Conservation (phyloP, 2,329 filamentous ascomycete genomes). For the Macrophomina phaseolina region DNA sequence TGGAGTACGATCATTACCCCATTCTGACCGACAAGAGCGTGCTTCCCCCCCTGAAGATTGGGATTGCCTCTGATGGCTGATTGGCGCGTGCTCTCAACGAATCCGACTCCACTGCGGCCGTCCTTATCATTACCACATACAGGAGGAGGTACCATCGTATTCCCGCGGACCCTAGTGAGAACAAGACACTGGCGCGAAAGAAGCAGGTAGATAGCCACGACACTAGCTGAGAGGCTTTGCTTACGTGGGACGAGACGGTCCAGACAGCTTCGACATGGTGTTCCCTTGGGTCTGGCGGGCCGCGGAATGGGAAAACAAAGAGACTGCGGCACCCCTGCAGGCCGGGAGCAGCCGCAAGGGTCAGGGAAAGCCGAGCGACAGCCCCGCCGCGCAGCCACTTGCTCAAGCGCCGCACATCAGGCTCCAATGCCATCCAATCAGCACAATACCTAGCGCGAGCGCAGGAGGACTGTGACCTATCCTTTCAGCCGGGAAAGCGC, state of each 20-base stretch:
- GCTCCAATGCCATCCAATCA: not conserved
- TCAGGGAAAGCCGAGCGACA: not conserved
- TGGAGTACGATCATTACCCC: too few relatives aligned
- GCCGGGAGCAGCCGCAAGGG: conserved; percentile 1
- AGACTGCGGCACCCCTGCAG: not conserved
- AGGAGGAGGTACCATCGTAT: not conserved
- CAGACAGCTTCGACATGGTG: not conserved
- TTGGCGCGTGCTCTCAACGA: not conserved
- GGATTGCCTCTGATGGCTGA: too few relatives aligned
- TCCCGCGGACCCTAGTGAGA: not conserved
- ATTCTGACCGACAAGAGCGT: too few relatives aligned
- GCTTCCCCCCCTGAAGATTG: too few relatives aligned
- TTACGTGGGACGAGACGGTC: not conserved
- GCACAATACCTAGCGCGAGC: not conserved
- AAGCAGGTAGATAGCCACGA: not conserved
- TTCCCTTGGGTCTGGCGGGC: not conserved
- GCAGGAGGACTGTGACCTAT: not conserved
- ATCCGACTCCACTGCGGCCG: not conserved
- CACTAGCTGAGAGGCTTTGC: not conserved
- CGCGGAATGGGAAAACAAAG: not conserved
- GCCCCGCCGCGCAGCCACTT: not conserved
- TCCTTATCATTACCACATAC: conserved; percentile 12
- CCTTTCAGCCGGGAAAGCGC: not conserved
- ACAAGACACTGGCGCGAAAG: not conserved
- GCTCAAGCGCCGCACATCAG: not conserved